These are phyloP conservation scores for Sphaerostilbella broomeana DNA, from an alignment of 2,329 filamentous ascomycete species.

Conservation along the genomic window DNA sequence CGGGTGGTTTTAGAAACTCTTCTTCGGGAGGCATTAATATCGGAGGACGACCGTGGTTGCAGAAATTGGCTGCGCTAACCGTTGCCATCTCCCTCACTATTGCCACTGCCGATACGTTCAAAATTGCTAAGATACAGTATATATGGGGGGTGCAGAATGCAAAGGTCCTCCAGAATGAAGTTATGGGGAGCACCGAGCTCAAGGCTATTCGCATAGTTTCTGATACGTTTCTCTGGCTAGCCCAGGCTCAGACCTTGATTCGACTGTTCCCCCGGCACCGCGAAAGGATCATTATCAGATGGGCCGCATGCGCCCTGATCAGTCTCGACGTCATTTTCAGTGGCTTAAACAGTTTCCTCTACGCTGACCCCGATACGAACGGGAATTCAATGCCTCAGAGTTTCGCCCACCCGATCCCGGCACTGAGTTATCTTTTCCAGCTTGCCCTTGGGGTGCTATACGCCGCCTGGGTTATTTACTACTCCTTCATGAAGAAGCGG, in stretches of 20 bases:
- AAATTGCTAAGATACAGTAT: constrained; percentile 78
- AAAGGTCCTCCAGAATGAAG: constrained; percentile 63
- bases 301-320: constrained; percentile 93
- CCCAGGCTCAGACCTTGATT: constrained; percentile 93
- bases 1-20: constrained; percentile 80
- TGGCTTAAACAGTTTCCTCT: constrained; percentile 78
- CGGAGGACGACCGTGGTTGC: constrained; percentile 87
- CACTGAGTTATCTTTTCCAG: constrained; percentile 85
- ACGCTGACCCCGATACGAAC: constrained; percentile 42
- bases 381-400: constrained; percentile 58
- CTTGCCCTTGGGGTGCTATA: constrained; percentile 81
- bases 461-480: constrained; percentile 90
- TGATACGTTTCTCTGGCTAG: constrained; percentile 93
- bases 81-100: constrained; percentile 84
- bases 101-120: constrained; percentile 85
- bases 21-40: constrained; percentile 75
- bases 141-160: constrained; percentile 73
- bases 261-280: constrained; percentile 92
- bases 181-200: constrained; percentile 78
- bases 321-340: constrained; percentile 86
- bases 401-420: constrained; percentile 86
- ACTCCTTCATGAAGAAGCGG: constrained; percentile 81
- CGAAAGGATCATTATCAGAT: constrained; percentile 98
- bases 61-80: constrained; percentile 70
- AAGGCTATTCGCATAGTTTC: constrained; percentile 89